Conservation (phyloP, 1,284 basidiomycete species). For the Trichosporon inkin region DNA sequence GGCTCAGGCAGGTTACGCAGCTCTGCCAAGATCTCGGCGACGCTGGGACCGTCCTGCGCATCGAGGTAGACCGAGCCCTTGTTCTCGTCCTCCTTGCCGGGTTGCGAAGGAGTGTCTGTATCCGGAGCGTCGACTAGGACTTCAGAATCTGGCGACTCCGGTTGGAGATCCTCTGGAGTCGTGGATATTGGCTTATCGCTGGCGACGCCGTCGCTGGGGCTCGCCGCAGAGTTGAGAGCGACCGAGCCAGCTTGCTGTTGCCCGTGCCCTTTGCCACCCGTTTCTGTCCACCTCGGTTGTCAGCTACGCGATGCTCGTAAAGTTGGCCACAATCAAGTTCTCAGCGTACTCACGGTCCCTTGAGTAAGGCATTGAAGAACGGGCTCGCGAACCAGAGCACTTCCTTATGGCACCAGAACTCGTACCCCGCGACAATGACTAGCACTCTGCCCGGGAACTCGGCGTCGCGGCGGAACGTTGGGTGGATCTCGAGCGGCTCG, state of each 20-base stretch:
- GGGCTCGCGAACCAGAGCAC: slow-evolving; percentile 47
- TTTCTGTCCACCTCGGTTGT: slow-evolving; percentile 4
- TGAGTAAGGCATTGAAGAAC: slow-evolving; percentile 44
- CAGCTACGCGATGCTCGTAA: no score
- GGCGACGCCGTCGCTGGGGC: background rate
- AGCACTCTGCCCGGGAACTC: slow-evolving; percentile 40
- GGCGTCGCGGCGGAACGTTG: slow-evolving; percentile 35
- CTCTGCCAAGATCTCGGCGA: slow-evolving; percentile 35
- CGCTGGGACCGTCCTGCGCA: slow-evolving; percentile 29
- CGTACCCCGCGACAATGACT: slow-evolving; percentile 38
- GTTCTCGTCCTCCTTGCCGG: slow-evolving; percentile 4
- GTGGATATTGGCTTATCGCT: background rate
- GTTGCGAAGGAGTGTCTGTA: background rate
- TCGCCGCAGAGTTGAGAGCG: background rate
- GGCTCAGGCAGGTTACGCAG: slow-evolving; percentile 36
- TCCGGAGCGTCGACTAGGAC: background rate
- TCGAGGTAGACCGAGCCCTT: slow-evolving; percentile 40
- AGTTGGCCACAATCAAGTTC: no score
- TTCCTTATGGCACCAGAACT: slow-evolving; percentile 50
- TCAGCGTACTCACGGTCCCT: slow-evolving; percentile 36
- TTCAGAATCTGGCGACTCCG: background rate
- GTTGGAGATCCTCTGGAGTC: background rate
- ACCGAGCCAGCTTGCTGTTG: background rate
- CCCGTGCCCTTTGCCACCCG: slow-evolving; percentile 5
- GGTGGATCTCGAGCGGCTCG: slow-evolving; percentile 37